phyloP scores from a whole-genome alignment of 2,329 filamentous ascomycete genomes.

The Xylariaceae sp. region DNA sequence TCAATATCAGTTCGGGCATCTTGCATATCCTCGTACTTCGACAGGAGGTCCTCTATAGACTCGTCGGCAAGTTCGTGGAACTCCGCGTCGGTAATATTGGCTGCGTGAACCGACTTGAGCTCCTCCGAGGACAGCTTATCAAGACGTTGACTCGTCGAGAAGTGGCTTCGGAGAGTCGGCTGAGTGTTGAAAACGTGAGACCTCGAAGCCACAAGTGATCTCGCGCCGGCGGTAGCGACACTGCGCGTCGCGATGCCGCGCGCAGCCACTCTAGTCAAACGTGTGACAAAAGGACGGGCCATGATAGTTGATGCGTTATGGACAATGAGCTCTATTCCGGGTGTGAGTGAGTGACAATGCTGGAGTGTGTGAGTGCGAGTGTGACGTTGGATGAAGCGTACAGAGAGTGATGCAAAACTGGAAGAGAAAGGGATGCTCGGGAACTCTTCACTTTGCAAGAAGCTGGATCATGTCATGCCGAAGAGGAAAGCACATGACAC shows the following conservation, averaged over 20 bases:
- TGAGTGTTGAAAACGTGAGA: slow-evolving; percentile 2
- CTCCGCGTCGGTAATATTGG: slow-evolving; percentile 61
- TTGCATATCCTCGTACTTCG: slow-evolving; percentile 64
- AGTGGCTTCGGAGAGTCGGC: slow-evolving; percentile 12
- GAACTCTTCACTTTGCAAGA: slow-evolving; percentile 4
- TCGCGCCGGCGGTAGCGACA: slow-evolving; percentile 20
- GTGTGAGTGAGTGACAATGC: neutral
- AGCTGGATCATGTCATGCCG: slow-evolving; percentile 1
- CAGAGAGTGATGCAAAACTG: neutral
- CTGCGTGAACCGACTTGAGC: slow-evolving; percentile 38
- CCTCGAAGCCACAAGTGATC: slow-evolving; percentile 20
- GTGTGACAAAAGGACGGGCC: slow-evolving; percentile 32
- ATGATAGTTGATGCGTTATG: slow-evolving; percentile 23
- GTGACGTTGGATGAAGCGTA: neutral
- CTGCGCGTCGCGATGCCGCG: slow-evolving; percentile 29
- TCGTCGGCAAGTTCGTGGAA: slow-evolving; percentile 75
- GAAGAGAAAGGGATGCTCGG: slow-evolving; percentile 1
- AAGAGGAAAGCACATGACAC: neutral
- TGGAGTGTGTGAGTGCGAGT: too few species aligned
- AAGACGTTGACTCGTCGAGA: slow-evolving; percentile 36
- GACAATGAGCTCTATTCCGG: neutral
- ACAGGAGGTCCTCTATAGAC: slow-evolving; percentile 58
- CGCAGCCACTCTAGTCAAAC: slow-evolving; percentile 36
- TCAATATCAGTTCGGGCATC: slow-evolving; percentile 74
- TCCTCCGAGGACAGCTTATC: slow-evolving; percentile 37